Evolutionary conservation across 2,329 filamentous ascomycete species (phyloP).

Genomic region (Cercospora brassicicola): DNA sequence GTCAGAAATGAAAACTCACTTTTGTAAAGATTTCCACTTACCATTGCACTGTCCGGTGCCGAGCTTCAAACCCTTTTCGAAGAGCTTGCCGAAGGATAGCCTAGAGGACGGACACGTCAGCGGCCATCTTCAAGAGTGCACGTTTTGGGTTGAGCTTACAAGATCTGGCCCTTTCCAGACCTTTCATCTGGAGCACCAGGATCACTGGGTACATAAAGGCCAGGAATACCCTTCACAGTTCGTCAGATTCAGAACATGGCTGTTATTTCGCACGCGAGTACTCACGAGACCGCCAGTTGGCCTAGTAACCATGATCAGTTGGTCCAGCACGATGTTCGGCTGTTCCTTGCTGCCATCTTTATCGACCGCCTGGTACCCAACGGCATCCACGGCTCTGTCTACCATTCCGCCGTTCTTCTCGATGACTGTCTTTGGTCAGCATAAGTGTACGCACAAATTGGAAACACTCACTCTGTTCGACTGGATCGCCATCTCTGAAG

Average conservation of each 20-base stretch:
- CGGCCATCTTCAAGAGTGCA: not conserved
- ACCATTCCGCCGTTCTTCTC: constrained; percentile 22
- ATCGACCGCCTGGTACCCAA: constrained; percentile 64
- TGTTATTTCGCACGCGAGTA: constrained; percentile 37
- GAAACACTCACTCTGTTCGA: constrained; percentile 50
- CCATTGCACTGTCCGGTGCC: constrained; percentile 50
- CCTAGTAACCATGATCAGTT: constrained; percentile 63
- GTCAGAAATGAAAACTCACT: not conserved
- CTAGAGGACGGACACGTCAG: not conserved
- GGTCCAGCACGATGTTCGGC: constrained; percentile 64
- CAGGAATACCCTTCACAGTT: constrained; percentile 13
- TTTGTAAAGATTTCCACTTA: not conserved
- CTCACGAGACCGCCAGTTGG: constrained; percentile 59
- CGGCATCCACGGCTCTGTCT: constrained; percentile 64
- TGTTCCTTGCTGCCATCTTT: constrained; percentile 59
- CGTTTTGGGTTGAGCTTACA: constrained; percentile 28
- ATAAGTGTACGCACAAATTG: not conserved
- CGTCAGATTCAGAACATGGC: not conserved
- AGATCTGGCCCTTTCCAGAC: constrained; percentile 62
- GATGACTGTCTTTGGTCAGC: constrained; percentile 15
- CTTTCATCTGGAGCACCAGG: constrained; percentile 64
- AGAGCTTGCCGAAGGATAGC: constrained; percentile 42
- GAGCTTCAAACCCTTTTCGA: constrained; percentile 65
- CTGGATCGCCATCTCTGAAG: constrained; percentile 60
- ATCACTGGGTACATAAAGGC: constrained; percentile 50